These are phyloP conservation scores for Apiospora kogelbergensis DNA, from an alignment of 2,329 filamentous ascomycete species.

Conservation along the genomic window DNA sequence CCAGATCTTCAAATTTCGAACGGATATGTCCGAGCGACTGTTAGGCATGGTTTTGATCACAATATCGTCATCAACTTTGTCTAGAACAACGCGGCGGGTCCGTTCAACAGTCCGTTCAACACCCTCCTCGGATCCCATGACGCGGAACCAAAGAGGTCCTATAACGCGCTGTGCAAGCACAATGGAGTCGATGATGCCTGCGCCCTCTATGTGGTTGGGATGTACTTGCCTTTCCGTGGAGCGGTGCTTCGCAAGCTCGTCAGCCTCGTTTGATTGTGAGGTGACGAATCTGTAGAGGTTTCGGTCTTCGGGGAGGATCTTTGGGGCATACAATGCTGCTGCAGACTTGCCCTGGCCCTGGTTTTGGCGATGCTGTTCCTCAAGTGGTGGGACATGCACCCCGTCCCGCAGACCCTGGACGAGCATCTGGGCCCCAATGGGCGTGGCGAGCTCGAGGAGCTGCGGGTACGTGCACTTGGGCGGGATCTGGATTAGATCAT, in stretches of 20 bases:
- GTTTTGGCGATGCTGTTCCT: slow-evolving; percentile 27
- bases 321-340: slow-evolving; percentile 60
- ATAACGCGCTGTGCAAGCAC: slow-evolving; percentile 58
- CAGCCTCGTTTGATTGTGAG: neutral
- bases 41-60: neutral
- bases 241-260: too few species aligned
- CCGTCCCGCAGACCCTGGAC: slow-evolving; percentile 61
- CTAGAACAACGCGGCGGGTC: slow-evolving; percentile 40
- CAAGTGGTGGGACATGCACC: slow-evolving; percentile 64
- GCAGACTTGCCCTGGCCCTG: slow-evolving; percentile 9
- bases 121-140: slow-evolving; percentile 20
- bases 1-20: neutral
- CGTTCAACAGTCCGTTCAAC: neutral
- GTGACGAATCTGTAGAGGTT: slow-evolving; percentile 43
- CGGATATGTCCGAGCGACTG: neutral
- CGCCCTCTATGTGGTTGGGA: too few species aligned
- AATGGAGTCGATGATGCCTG: slow-evolving; percentile 31
- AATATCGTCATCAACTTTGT: slow-evolving; percentile 16
- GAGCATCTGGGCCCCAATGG: slow-evolving; percentile 70
- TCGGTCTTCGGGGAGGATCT: slow-evolving; percentile 65
- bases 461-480: slow-evolving; percentile 44
- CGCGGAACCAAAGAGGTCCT: slow-evolving; percentile 63
- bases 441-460: slow-evolving; percentile 57
- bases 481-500: slow-evolving; percentile 57
- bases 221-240: too few species aligned